Percentiles rank a stretch among this genome's conserved stretches.
These are phyloP conservation scores for Phytophthora pini DNA, from an alignment of 352 stramenopile species.

Conservation along the genomic window DNA sequence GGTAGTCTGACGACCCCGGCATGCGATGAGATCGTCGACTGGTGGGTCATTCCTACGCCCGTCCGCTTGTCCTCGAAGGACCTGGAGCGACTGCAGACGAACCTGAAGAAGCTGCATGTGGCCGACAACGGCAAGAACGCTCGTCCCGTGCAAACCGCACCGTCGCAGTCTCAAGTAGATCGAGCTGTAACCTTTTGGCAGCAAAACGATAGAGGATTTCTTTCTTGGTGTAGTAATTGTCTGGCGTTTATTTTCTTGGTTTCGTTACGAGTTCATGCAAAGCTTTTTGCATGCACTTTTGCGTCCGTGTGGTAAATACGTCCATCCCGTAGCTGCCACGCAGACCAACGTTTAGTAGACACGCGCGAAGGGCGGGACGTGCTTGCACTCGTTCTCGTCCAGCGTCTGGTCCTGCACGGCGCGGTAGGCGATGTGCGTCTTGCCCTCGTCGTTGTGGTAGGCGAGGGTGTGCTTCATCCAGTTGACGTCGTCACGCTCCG, in stretches of 20 bases:
- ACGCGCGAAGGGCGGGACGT: conserved; percentile 94
- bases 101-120: conserved; percentile 30
- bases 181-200: background rate
- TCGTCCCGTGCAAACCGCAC: conserved; percentile 38
- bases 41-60: conserved; percentile 57
- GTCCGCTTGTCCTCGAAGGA: conserved; percentile 42
- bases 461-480: conserved; percentile 99
- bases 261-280: conserved; percentile 36
- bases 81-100: conserved; percentile 32
- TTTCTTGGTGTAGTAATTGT: conserved; percentile 24
- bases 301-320: conserved; percentile 36
- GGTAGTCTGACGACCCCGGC: conserved; percentile 58
- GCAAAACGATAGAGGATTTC: too few species aligned
- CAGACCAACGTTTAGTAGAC: conserved; percentile 92
- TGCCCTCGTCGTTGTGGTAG: conserved; percentile 92
- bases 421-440: conserved; percentile 92
- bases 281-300: conserved; percentile 20
- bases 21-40: conserved; percentile 60
- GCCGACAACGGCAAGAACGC: conserved; percentile 46
- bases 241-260: conserved; percentile 41
- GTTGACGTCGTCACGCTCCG: conserved; percentile 93
- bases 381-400: conserved; percentile 95
- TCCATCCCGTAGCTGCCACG: conserved; percentile 35
- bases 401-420: conserved; percentile 95
- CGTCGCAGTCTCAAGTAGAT: conserved; percentile 15